Evolutionary conservation across 495 filamentous ascomycete species (phyloP).

Genomic region (Podospora anserina): DNA sequence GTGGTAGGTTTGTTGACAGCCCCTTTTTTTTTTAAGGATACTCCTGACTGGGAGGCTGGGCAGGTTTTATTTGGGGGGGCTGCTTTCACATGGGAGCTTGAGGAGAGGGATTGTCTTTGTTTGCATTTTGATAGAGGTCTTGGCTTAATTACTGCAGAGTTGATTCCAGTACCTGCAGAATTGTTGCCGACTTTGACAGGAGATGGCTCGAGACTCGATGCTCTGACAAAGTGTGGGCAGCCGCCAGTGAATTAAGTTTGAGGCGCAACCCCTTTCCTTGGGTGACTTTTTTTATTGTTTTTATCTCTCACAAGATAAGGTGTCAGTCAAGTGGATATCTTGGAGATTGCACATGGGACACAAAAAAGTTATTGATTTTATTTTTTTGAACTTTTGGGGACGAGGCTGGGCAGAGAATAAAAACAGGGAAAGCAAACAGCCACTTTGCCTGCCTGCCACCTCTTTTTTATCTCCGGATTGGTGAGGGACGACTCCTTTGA

Average conservation of each 20-base stretch:
- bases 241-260: not conserved
- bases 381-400: too few species aligned
- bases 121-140: not conserved
- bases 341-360: not conserved
- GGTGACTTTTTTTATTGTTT: not conserved
- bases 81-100: not conserved
- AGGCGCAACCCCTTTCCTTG: not conserved
- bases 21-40: not conserved
- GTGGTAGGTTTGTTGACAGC: not conserved
- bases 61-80: not conserved
- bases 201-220: not conserved
- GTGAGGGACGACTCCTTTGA: constrained; percentile 11
- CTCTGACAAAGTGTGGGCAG: not conserved
- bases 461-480: constrained; percentile 7
- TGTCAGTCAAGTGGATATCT: not conserved
- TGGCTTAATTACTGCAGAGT: too few species aligned
- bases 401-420: too few species aligned
- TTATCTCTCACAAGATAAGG: not conserved
- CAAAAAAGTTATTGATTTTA: too few species aligned
- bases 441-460: not conserved
- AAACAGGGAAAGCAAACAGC: too few species aligned
- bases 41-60: not conserved
- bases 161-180: not conserved
- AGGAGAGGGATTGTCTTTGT: not conserved
- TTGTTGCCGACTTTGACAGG: not conserved